Evolutionary conservation across 257 asterid species (phyloP).

Genomic region (Euphrasia confusa): DNA sequence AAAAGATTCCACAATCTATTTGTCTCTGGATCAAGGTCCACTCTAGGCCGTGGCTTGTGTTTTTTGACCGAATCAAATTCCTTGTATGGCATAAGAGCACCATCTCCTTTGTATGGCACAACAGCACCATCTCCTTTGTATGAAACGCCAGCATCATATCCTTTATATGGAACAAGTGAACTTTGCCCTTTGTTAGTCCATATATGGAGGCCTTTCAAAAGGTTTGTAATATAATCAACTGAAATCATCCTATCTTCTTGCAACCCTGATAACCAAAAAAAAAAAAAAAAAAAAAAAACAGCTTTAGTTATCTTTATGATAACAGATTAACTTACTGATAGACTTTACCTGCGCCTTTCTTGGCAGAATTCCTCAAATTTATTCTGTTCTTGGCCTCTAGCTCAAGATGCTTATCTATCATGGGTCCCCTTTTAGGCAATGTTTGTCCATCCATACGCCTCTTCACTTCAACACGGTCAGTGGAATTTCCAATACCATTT

Average conservation of each 20-base stretch:
- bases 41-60: conserved; percentile 66
- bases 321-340: conserved; percentile 11
- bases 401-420: conserved; percentile 18
- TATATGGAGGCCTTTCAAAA: conserved; percentile 42
- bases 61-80: conserved; percentile 48
- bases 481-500: conserved; percentile 31
- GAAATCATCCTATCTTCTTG: conserved; percentile 25
- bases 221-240: conserved; percentile 40
- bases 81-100: conserved; percentile 51
- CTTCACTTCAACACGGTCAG: conserved; percentile 23
- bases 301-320: neutral
- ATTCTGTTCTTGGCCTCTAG: conserved; percentile 28
- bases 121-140: conserved; percentile 53
- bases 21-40: conserved; percentile 92
- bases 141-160: conserved; percentile 54
- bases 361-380: conserved; percentile 30
- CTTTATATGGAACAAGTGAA: conserved; percentile 70
- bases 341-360: conserved; percentile 47
- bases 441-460: conserved; percentile 29
- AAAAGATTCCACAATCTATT: conserved; percentile 78
- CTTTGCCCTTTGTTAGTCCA: conserved; percentile 28
- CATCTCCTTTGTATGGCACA: conserved; percentile 61
- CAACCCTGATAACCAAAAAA: conserved; percentile 16
- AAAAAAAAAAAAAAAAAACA: neutral
- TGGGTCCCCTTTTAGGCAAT: conserved; percentile 32